Base-by-base conservation (phyloP, 129 eudicot species). In the Flaveria sonorensis region DNA sequence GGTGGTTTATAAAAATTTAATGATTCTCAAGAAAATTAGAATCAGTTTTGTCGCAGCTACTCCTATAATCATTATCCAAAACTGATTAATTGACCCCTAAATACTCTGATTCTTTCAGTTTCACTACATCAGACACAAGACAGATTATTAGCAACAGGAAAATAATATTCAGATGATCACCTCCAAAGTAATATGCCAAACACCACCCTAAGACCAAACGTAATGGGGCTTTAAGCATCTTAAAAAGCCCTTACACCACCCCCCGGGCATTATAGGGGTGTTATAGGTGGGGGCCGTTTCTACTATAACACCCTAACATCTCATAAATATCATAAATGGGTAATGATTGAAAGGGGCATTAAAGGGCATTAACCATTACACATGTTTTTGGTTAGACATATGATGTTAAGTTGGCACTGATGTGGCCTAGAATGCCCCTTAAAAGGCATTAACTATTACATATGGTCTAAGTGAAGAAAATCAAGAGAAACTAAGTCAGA, bases 121-220 rank as follows among this genome's bases (percentile, higher is more conserved):
- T 48, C 68, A 70, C 59, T 70, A 69, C 12, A 46, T 59, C 74
- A 26, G 21, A 20, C 40, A 26, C 15, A 24, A 61, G 68, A 26
- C 28, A 12, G 3, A 61, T 61, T 61, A 61, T 61, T 70, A 57
- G 60, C 24, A 6, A 7, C 59, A 46, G 46, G 73, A 71, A 50
- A 72, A 48, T 26, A 82, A 40, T 64, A 32, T 16, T 71, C 48
- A 71, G 50, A 71, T 28, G 30, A 71, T 52, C 32, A 52, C 55
- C 42, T 23, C 16, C 71, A 66, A 39, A 65, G 18, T 40, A 66
- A 0, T 16, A 40, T 63, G 69, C 69, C 53, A 72, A 61, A 74
- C 26, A 15, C 64, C 48, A 8, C 28, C 48, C 6, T 43, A 43
- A 43, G 47, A 10, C 47, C 47, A 10, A 2, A 28, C 32, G 32